A percentile compares a stretch with the other conserved stretches of the same genome.
phyloP scores from a whole-genome alignment of 2,329 filamentous ascomycete species.

The Dactylellina drechsleri region DNA sequence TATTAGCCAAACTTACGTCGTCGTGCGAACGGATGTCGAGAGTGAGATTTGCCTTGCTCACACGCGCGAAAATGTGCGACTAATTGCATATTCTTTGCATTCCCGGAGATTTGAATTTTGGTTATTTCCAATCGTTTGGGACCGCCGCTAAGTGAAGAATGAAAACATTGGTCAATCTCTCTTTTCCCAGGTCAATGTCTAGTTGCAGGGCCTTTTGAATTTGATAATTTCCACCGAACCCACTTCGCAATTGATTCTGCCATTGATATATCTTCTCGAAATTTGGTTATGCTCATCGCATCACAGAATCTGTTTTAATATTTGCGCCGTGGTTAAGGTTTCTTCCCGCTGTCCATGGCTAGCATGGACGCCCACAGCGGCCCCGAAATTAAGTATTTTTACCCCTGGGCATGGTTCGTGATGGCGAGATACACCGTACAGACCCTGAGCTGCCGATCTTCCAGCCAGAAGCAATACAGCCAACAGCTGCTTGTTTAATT shows the following conservation, averaged over 20 bases:
- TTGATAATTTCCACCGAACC: constrained; percentile 46
- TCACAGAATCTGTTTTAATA: not conserved
- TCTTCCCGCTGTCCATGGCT: constrained; percentile 24
- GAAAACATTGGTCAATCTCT: constrained; percentile 4
- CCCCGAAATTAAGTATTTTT: constrained; percentile 47
- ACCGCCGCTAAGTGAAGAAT: constrained; percentile 25
- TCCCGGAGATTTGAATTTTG: constrained; percentile 45
- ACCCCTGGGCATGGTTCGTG: constrained; percentile 20
- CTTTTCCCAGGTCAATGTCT: not conserved
- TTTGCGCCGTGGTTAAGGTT: constrained; percentile 32
- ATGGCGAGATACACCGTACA: constrained; percentile 19
- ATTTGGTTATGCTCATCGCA: constrained; percentile 17
- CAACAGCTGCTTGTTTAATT: constrained; percentile 2
- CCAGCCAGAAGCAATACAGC: not conserved
- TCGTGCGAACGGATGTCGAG: too few species aligned
- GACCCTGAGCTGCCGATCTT: constrained; percentile 50
- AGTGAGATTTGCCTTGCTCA: too few species aligned
- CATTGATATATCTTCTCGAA: not conserved
- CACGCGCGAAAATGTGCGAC: not conserved
- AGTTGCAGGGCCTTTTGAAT: constrained; percentile 20
- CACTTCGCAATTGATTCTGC: constrained; percentile 14
- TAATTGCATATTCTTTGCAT: constrained; percentile 11
- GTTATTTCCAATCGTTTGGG: constrained; percentile 47
- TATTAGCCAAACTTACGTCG: too few species aligned
- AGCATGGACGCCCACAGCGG: not conserved